Conservation (phyloP, 495 filamentous ascomycete species). For the Daldinia grandis region DNA sequence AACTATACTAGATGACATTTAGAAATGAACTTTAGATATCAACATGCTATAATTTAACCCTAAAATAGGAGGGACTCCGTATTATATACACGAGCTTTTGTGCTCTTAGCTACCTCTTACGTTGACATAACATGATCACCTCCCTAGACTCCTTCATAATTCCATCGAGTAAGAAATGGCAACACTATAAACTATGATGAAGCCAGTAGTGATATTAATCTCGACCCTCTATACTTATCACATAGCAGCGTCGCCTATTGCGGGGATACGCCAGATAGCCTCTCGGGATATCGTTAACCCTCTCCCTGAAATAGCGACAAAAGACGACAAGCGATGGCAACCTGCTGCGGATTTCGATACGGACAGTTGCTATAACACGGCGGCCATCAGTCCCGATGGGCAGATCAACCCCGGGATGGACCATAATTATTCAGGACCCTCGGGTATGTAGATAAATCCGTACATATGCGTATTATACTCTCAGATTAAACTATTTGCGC, state of each 20-base stretch:
- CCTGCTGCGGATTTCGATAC: neutral
- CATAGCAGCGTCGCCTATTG: neutral
- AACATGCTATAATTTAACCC: neutral
- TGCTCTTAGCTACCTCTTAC: neutral
- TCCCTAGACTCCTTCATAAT: neutral
- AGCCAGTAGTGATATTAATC: neutral
- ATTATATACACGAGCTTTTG: neutral
- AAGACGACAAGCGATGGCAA: neutral
- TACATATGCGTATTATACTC: neutral
- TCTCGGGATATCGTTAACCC: neutral
- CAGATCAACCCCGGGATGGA: neutral
- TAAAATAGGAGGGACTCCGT: neutral
- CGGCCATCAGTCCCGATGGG: neutral
- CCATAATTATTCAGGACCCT: neutral
- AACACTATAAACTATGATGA: neutral
- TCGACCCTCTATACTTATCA: neutral
- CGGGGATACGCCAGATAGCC: neutral
- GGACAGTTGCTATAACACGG: neutral
- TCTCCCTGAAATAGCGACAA: neutral
- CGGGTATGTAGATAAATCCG: neutral
- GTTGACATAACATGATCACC: neutral
- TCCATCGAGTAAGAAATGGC: neutral
- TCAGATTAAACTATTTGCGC: neutral
- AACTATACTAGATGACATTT: too few species aligned
- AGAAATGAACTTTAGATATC: neutral